These are phyloP conservation scores for Phytophthora constricta DNA, from an alignment of 352 stramenopile genomes.

Conservation along the genomic window DNA sequence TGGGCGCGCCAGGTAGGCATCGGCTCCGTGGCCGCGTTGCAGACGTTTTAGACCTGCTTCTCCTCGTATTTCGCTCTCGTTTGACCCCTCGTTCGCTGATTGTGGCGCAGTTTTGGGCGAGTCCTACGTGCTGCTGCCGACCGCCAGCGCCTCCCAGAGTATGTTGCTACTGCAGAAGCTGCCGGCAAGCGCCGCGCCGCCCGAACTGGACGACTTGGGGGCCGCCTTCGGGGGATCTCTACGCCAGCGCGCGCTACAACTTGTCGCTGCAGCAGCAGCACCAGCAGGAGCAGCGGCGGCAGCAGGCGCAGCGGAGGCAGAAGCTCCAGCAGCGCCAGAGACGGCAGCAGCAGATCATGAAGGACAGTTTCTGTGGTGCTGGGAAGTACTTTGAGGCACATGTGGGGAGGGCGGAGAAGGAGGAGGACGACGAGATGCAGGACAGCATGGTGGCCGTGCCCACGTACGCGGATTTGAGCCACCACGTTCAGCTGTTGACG, in stretches of 20 bases:
- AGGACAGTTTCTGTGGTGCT: conserved; percentile 33
- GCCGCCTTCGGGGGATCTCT: conserved; percentile 39
- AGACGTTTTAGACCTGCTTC: neutral
- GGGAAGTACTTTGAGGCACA: conserved; percentile 30
- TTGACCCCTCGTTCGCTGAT: neutral
- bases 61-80: conserved; percentile 7
- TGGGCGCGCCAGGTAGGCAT: conserved; percentile 45
- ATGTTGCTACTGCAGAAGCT: conserved; percentile 60
- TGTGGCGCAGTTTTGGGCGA: conserved; percentile 54
- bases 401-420: conserved; percentile 20
- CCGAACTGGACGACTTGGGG: conserved; percentile 43
- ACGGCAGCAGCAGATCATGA: conserved; percentile 36
- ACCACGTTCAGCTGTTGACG: conserved; percentile 76
- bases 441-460: conserved; percentile 71
- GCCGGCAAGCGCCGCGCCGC: conserved; percentile 16
- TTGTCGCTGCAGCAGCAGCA: conserved; percentile 53
- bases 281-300: conserved; percentile 35
- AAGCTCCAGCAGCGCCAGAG: conserved; percentile 31
- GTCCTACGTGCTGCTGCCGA: conserved; percentile 80
- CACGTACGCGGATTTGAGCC: conserved; percentile 76
- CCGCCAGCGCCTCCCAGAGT: conserved; percentile 61
- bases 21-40: neutral
- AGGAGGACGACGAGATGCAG: conserved; percentile 41
- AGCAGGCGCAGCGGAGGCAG: conserved; percentile 34
- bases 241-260: conserved; percentile 55